A percentile compares a stretch with the other conserved stretches of the same genome.
phyloP scores from a whole-genome alignment of 257 asterid genomes.

The Parsonsia alboflavescens region DNA sequence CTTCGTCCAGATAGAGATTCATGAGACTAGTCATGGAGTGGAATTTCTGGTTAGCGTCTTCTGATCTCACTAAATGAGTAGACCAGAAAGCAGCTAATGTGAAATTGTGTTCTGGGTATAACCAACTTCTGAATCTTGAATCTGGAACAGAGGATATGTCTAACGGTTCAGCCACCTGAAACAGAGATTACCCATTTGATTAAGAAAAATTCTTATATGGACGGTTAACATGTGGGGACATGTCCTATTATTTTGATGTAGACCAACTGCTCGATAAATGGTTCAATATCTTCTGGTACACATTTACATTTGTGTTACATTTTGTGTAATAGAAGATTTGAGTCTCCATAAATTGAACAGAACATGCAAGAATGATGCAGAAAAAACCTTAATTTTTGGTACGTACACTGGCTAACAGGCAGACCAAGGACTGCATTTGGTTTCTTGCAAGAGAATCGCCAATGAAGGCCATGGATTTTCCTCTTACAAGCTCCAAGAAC shows the following conservation, averaged over 20 bases:
- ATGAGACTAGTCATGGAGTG: constrained; percentile 36
- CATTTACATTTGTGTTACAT: too few relatives aligned
- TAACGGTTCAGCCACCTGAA: constrained; percentile 51
- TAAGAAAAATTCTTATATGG: too few relatives aligned
- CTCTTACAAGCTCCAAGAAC: constrained; percentile 29
- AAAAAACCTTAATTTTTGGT: neutral
- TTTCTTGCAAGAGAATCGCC: constrained; percentile 33
- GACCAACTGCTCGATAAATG: too few relatives aligned
- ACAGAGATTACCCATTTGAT: neutral
- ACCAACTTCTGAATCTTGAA: constrained; percentile 40
- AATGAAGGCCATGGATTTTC: constrained; percentile 31
- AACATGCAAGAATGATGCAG: neutral
- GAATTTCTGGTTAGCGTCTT: constrained; percentile 35
- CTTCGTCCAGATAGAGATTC: constrained; percentile 66
- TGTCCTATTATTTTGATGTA: too few relatives aligned
- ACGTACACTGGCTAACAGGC: constrained; percentile 28
- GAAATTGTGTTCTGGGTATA: constrained; percentile 41
- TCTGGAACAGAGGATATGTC: constrained; percentile 43
- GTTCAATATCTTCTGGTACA: too few relatives aligned
- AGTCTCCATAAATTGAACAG: too few relatives aligned
- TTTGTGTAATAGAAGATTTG: too few relatives aligned
- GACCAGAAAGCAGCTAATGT: constrained; percentile 51
- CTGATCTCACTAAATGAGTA: constrained; percentile 41
- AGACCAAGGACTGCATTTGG: constrained; percentile 34
- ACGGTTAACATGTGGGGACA: too few relatives aligned